Evolutionary conservation across 129 eudicot genomes (phyloP), one percentile per base, ranked within the genome.

Genomic region (Cynara cardunculus): DNA sequence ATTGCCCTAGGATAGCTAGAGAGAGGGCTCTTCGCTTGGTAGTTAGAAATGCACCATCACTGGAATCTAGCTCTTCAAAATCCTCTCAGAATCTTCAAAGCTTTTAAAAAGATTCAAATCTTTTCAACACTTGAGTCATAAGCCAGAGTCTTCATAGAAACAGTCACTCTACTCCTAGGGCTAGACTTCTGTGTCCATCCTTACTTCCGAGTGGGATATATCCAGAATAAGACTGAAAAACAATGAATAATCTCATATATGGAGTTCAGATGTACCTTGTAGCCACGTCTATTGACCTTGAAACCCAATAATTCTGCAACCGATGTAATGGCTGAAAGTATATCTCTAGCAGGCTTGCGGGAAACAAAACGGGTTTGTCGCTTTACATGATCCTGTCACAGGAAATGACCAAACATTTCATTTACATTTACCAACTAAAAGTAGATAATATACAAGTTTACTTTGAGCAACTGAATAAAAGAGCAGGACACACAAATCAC

Each of bases 361-460:
- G 99, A 96, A 83, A 96, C 93, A 79, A 96, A 96, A 78, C 99
- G 98, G 76, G 99, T 96, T 89, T 96, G 99, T 70, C 99, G 84
- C 81, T 86, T 89, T 37, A 96, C 97, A 84, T 89, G 86, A 84
- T 96, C 98, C 99, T 96, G 85, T 66, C 71, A 83, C 30, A 80
- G 71, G 65, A 46, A 75, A n/a, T 27, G 25, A 73, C 21, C 30
- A 73, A 41, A 25, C 28, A 9, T 26, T 59, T 53, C 71, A 72
- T 82, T 25, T 59, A 32, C n/a, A n/a, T 30, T 77, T 41, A 81
- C 56, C 56, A 77, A 26, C 62, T 65, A 83, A 32, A 69, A 62
- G 78, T 1, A 66, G 41, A 67, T 46, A 25, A 21, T 25, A 18
- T 30, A 71, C 69, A 35, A 76, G 77, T 27, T 53, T 56, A 13